Base-by-base conservation (phyloP, 169 alveolate genomes). In the Cryptosporidium ubiquitum region DNA sequence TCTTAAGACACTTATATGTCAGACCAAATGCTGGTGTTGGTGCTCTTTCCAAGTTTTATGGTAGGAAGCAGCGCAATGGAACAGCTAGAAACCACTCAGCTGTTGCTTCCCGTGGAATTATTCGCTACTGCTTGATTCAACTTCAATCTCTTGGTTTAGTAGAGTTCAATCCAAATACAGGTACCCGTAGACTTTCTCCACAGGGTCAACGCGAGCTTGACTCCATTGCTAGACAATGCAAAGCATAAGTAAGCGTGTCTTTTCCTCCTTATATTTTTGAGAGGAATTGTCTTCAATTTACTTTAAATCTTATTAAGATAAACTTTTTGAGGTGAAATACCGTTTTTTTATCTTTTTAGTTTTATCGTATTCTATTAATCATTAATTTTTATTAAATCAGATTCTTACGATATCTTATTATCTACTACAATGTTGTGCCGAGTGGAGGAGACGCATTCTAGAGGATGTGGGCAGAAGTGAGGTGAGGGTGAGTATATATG, bases 11-110 rank as follows among this genome's bases (percentile, higher is more conserved):
- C 89, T 74, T 98, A 52, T 98, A 97, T 94, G 93, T 96, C 91
- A 96, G 97, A 92, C 98, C 98, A 18, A 96, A 96, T 91, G 93
- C 93, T 71, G 99, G 99, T 58, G 95, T 97, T 55, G 97, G 96
- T 40, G 92, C 96, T 52, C 95, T 97, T 51, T 94, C 97, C 86
- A 96, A 96, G 93, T 96, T 95, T 69, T 98, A 94, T 94, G 97
- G 99, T 91, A 95, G 97, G 74, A 96, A 93, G 57, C 95, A 94
- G 85, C 94, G 98, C 86, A 92, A 96, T 74, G 99, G 99, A 40
- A 94, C 94, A 66, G 94, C 95, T 2, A 97, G 98, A 26, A 93
- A 95, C 66, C 98, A 96, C 92, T 97, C 97, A 74, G 93, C 94
- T 91, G 91, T 92, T 52, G 98, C 98, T 52, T 95, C 98, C 26